Evolutionary conservation across 2,329 filamentous ascomycete species (phyloP).

Genomic region (Magnaporthiopsis poae): DNA sequence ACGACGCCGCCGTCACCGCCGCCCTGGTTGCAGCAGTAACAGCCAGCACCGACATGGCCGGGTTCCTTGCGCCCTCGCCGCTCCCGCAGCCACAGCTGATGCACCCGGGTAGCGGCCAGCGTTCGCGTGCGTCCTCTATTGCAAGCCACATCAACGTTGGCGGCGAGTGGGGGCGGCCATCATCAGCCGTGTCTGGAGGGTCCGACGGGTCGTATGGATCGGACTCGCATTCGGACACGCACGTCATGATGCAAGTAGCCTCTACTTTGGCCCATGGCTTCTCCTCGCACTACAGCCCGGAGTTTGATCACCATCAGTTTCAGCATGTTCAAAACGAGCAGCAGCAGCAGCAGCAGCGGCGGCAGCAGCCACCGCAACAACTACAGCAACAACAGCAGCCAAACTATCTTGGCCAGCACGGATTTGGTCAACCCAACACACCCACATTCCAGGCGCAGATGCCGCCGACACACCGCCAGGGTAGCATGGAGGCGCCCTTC

Average conservation of each 20-base stretch:
- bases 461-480: not conserved
- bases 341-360: not conserved
- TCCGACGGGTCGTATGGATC: not conserved
- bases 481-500: conserved; percentile 21
- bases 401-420: not conserved
- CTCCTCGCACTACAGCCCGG: not conserved
- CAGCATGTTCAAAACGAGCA: not conserved
- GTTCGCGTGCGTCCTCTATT: conserved; percentile 4
- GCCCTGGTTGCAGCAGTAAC: not conserved
- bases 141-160: not conserved
- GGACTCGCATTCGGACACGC: not conserved
- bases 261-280: not conserved
- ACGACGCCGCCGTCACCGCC: not conserved
- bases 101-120: not conserved
- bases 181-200: not conserved
- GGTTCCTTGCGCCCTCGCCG: conserved; percentile 7
- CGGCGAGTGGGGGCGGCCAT: not conserved
- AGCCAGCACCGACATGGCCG: not conserved
- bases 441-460: not conserved
- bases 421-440: not conserved
- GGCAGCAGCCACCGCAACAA: not conserved
- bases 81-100: not conserved
- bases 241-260: not conserved
- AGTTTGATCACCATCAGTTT: not conserved
- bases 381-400: not conserved